Evolutionary conservation across 352 stramenopile genomes (phyloP).

Genomic region (Phytopythium mirpurense): DNA sequence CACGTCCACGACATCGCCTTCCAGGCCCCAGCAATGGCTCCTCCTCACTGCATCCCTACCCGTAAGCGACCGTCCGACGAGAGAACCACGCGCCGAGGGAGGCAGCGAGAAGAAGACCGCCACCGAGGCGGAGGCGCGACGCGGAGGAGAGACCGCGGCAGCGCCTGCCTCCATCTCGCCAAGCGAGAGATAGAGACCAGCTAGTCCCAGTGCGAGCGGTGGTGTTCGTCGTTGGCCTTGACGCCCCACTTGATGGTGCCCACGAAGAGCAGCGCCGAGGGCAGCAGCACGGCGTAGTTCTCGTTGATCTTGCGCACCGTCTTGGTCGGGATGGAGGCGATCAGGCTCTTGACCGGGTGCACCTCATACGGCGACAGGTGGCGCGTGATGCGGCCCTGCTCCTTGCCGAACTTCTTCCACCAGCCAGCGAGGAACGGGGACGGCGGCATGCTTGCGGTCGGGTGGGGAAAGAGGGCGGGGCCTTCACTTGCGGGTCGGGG

Average conservation of each 20-base stretch:
- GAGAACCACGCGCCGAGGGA: background rate
- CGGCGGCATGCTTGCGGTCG: constrained; percentile 30
- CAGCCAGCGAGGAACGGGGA: constrained; percentile 51
- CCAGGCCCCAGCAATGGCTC: background rate
- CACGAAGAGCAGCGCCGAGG: constrained; percentile 50
- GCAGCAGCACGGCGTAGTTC: constrained; percentile 70
- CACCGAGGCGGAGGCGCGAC: background rate
- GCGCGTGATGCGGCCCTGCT: constrained; percentile 59
- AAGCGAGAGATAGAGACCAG: constrained; percentile 7
- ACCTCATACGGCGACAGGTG: constrained; percentile 70
- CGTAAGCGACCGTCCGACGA: background rate
- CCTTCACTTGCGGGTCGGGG: constrained; percentile 22
- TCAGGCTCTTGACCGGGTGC: constrained; percentile 59
- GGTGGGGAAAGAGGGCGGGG: background rate
- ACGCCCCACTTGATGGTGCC: constrained; percentile 71
- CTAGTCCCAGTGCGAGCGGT: constrained; percentile 79
- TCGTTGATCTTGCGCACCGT: constrained; percentile 77
- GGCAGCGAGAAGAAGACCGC: background rate
- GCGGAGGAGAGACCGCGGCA: background rate
- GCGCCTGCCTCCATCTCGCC: background rate
- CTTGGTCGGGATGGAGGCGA: constrained; percentile 70
- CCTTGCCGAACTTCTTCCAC: constrained; percentile 65
- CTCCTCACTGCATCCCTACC: background rate
- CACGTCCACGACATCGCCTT: background rate
- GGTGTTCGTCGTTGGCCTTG: constrained; percentile 69